Conservation (phyloP, 768 basidiomycete species). For the Hygrophoropsis aurantiaca region DNA sequence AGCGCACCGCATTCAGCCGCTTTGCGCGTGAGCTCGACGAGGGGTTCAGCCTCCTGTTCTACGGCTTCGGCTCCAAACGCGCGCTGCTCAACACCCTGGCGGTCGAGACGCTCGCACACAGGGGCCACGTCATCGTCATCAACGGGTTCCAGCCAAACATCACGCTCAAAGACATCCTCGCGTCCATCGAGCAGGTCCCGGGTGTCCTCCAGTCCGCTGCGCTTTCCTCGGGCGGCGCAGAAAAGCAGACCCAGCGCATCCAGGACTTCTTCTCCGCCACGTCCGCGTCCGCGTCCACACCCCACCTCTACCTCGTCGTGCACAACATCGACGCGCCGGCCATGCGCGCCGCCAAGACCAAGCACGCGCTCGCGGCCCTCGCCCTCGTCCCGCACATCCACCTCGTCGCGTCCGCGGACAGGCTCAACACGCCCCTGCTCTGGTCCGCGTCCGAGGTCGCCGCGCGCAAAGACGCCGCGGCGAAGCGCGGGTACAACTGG, state of each 20-base stretch:
- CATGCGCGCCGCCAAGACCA: constrained; percentile 62
- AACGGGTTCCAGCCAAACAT: constrained; percentile 78
- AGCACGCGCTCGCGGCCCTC: constrained; percentile 68
- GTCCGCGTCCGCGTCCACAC: constrained; percentile 15
- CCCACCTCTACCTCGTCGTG: constrained; percentile 72
- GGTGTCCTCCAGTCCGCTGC: constrained; percentile 12
- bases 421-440: constrained; percentile 79
- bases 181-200: constrained; percentile 48
- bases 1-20: constrained; percentile 46
- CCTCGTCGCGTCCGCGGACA: constrained; percentile 83
- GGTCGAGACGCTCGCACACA: constrained; percentile 47
- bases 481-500: constrained; percentile 62
- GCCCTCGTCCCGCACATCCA: constrained; percentile 77
- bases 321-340: constrained; percentile 86
- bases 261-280: constrained; percentile 55
- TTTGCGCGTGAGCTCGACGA: constrained; percentile 71
- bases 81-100: constrained; percentile 75
- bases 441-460: constrained; percentile 72
- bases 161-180: constrained; percentile 65
- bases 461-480: constrained; percentile 46
- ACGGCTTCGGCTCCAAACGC: constrained; percentile 90
- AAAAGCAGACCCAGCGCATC: constrained; percentile 65
- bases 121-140: constrained; percentile 72
- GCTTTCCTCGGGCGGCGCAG: constrained; percentile 41
- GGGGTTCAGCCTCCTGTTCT: constrained; percentile 87